These are phyloP conservation scores for Vitellaria paradoxa DNA, from an alignment of 179 eudicot genomes.

Conservation along the genomic window DNA sequence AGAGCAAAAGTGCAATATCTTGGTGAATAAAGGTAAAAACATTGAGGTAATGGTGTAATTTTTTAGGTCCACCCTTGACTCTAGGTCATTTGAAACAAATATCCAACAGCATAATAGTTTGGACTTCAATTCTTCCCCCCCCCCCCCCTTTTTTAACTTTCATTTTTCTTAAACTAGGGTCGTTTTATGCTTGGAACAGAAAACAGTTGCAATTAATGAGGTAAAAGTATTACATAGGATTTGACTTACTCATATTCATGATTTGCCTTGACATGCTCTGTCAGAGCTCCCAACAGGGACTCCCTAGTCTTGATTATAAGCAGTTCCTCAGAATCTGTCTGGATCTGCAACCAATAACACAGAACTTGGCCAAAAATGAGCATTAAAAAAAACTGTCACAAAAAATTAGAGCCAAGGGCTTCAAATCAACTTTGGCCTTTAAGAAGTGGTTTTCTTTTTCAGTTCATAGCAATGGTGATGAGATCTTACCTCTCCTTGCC, in stretches of 20 bases:
- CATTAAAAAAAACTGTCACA: background rate
- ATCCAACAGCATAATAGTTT: too few relatives aligned
- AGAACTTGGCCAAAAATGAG: background rate
- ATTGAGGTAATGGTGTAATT: too few relatives aligned
- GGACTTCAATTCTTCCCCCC: too few relatives aligned
- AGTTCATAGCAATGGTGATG: background rate
- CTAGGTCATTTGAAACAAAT: too few relatives aligned
- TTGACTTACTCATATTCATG: slow-evolving; percentile 95
- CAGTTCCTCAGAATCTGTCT: slow-evolving; percentile 88
- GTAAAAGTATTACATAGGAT: background rate
- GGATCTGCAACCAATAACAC: slow-evolving; percentile 53
- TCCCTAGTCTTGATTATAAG: slow-evolving; percentile 97
- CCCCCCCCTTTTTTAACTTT: too few relatives aligned
- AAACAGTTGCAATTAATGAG: background rate
- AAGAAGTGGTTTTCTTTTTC: background rate
- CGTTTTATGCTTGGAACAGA: background rate
- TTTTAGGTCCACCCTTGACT: too few relatives aligned
- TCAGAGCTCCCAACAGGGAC: slow-evolving; percentile 77
- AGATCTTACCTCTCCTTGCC: slow-evolving; percentile 85
- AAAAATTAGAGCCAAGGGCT: background rate
- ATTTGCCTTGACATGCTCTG: slow-evolving; percentile 88
- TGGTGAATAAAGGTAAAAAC: too few relatives aligned
- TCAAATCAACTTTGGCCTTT: background rate
- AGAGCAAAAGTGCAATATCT: too few relatives aligned
- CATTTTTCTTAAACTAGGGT: too few relatives aligned